Conservation (phyloP, 495 filamentous ascomycete species). For the Podospora appendiculata region DNA sequence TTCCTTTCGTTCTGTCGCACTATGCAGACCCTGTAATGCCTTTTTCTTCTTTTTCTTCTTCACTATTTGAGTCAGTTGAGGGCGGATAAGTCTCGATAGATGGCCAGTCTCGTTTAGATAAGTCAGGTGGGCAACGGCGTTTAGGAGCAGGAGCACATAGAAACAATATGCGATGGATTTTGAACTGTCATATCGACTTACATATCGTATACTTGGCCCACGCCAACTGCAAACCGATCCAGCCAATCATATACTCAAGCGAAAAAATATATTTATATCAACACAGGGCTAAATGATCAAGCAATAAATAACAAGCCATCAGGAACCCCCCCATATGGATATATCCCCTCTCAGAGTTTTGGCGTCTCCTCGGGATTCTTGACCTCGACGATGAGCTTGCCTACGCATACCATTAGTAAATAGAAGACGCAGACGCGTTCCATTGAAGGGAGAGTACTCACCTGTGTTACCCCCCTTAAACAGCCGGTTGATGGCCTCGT, state of each 20-base stretch:
- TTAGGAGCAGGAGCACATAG: background rate
- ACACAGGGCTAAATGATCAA: background rate
- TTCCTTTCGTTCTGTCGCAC: background rate
- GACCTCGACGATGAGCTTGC: constrained; percentile 24
- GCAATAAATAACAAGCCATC: background rate
- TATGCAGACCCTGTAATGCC: too few relatives aligned
- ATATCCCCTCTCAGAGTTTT: constrained; percentile 5
- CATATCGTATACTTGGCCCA: background rate
- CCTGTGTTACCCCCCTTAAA: constrained; percentile 52
- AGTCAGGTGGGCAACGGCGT: background rate
- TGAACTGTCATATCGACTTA: background rate
- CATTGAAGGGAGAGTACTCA: constrained; percentile 10
- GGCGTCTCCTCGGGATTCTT: constrained; percentile 16
- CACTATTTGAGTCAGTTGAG: too few relatives aligned
- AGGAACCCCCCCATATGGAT: background rate
- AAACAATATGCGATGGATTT: background rate
- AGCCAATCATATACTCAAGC: background rate
- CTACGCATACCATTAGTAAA: background rate
- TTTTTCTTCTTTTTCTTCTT: too few relatives aligned
- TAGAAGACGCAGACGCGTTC: background rate
- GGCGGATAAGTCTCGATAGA: background rate
- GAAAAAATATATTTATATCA: background rate
- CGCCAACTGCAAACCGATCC: background rate
- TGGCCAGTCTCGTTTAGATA: background rate
- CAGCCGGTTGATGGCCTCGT: constrained; percentile 40